Percentiles rank a stretch among this genome's conserved stretches.
phyloP scores from a whole-genome alignment of 129 eudicot species.

The Apium graveolens region DNA sequence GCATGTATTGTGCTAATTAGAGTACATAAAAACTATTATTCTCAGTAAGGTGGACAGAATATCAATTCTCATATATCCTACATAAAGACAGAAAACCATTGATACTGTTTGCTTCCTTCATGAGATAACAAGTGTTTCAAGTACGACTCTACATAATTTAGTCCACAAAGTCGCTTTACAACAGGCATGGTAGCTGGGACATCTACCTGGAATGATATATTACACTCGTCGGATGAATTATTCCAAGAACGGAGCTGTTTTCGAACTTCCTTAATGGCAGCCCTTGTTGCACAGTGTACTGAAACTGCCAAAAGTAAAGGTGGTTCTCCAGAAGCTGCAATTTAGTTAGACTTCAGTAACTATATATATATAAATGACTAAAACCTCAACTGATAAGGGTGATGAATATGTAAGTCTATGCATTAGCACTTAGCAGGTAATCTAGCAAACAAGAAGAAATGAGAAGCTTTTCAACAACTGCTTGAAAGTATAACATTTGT shows the following conservation, averaged over 20 bases:
- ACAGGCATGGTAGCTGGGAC: slow-evolving; percentile 95
- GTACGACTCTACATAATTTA: slow-evolving; percentile 55
- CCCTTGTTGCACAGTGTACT: slow-evolving; percentile 85
- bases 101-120: neutral
- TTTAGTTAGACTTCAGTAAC: neutral
- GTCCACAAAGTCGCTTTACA: slow-evolving; percentile 81
- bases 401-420: neutral
- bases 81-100: neutral
- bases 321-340: slow-evolving; percentile 84
- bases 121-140: slow-evolving; percentile 37
- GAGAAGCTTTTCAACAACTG: neutral
- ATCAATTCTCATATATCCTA: neutral
- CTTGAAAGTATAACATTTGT: neutral
- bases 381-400: too few species aligned
- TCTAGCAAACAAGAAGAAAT: neutral
- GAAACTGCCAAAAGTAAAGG: slow-evolving; percentile 79
- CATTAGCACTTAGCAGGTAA: neutral
- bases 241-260: slow-evolving; percentile 61
- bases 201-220: slow-evolving; percentile 45
- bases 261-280: slow-evolving; percentile 80
- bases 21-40: too few species aligned
- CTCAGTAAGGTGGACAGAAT: neutral
- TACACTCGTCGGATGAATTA: slow-evolving; percentile 24
- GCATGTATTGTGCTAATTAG: too few species aligned
- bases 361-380: neutral